Conservation (phyloP, 2,329 filamentous ascomycete species). For the Didymella keratinophila region DNA sequence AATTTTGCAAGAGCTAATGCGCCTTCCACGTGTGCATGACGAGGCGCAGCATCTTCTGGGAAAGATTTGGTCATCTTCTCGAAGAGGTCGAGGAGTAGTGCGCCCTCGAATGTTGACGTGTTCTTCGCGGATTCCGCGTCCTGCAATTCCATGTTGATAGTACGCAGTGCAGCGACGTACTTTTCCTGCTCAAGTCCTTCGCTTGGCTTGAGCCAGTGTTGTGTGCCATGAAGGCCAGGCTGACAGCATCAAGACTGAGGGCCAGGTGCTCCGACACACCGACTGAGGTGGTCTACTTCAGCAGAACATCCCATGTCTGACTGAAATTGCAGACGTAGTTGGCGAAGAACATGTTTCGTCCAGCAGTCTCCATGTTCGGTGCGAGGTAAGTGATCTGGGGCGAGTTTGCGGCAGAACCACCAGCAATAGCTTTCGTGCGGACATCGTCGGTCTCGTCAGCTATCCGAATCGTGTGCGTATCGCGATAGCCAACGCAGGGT, state of each 20-base stretch:
- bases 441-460: conserved; percentile 36
- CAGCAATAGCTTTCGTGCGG: conserved; percentile 22
- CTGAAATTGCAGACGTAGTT: conserved; percentile 39
- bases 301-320: conserved; percentile 35
- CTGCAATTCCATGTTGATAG: conserved; percentile 30
- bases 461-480: conserved; percentile 33
- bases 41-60: conserved; percentile 13
- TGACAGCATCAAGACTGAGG: conserved; percentile 40
- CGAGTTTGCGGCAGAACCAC: conserved; percentile 1
- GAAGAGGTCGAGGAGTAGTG: conserved; percentile 38
- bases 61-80: conserved; percentile 36
- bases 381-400: conserved; percentile 19
- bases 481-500: conserved; percentile 37
- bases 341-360: conserved; percentile 35
- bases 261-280: conserved; percentile 31
- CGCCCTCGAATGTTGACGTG: conserved; percentile 29
- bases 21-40: conserved; percentile 36
- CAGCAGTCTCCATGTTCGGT: conserved; percentile 29
- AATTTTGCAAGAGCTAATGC: conserved; percentile 37
- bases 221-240: conserved; percentile 38
- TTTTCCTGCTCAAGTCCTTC: conserved; percentile 29
- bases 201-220: conserved; percentile 30
- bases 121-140: conserved; percentile 23
- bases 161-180: conserved; percentile 36
- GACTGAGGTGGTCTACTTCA: conserved; percentile 23